Evolutionary conservation across 495 filamentous ascomycete species (phyloP), one percentile per base, ranked within the genome.

Genomic region (Neurospora sp.): DNA sequence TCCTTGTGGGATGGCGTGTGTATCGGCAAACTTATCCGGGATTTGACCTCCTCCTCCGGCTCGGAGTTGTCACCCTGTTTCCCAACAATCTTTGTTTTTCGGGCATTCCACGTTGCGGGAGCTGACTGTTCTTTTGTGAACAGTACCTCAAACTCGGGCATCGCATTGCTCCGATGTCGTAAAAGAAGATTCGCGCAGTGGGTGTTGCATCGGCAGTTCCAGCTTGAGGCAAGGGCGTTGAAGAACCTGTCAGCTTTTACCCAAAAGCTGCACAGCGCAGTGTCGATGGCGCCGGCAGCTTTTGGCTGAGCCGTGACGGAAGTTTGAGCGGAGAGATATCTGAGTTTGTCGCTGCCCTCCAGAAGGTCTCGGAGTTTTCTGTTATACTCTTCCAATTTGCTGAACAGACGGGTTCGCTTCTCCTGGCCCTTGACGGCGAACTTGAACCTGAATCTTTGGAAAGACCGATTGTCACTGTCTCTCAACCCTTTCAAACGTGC

Each of bases 151-250:
- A 81, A 80, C 41, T 81, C 78, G 14, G 68, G 20, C 40, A 71
- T 72, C 2, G 71, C 71, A 16, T 35, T 72, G 22, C 73, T 80
- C 37, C 77, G 75, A 75, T 83, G 80, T 27, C 80, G 76, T 14
- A 83, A 71, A 5, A 79, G 61, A 3, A 83, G 72, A 18, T 78
- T 80, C 14, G 77, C 78, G 6, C 72, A 72, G 65, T 82, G 80
- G 1, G 72, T 70, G 39, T 77, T 73, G n/a, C 80, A 81, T 3
- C 61, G 69, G 39, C 78, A 82, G 6, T 70, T 59, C 80, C 80
- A 83, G 20, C 79, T 75, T 6, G 40, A 48, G 1, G 68, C 27
- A 3, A 75, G 48, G 0, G 69, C 71, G 5, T 39, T 40, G 48
- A 72, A 75, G 27, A 75, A 40, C 4, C 2, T 65, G 20, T 40